Conservation (phyloP, 768 basidiomycete genomes). For the Podaxis sp. region DNA sequence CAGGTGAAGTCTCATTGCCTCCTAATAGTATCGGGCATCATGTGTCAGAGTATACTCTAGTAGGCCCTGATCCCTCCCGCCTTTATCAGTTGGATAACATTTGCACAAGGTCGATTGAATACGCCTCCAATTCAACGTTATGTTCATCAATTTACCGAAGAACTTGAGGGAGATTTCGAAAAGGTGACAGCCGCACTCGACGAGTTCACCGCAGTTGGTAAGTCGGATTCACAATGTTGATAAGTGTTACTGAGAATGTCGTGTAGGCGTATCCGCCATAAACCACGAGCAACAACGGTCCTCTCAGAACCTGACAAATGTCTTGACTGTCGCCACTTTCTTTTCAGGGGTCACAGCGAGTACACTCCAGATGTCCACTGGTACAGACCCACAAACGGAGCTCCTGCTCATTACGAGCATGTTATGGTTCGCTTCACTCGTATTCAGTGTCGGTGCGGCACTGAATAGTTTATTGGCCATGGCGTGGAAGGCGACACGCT, state of each 20-base stretch:
- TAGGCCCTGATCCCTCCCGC: not conserved
- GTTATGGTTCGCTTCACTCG: conserved; percentile 26
- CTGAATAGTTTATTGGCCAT: conserved; percentile 25
- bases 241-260: not conserved
- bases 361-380: conserved; percentile 20
- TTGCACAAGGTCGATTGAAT: conserved; percentile 5
- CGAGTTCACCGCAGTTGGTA: conserved; percentile 7
- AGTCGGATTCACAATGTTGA: not conserved
- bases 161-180: not conserved
- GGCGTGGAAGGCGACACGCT: conserved; percentile 24
- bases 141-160: conserved; percentile 8
- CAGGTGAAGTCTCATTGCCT: not conserved
- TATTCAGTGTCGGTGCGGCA: conserved; percentile 26
- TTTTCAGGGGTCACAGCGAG: conserved; percentile 32
- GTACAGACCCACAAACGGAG: not conserved
- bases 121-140: conserved; percentile 11
- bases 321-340: conserved; percentile 26
- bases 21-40: conserved; percentile 7
- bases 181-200: not conserved
- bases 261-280: conserved; percentile 4
- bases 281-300: conserved; percentile 5
- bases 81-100: not conserved
- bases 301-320: conserved; percentile 8
- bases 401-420: conserved; percentile 20
- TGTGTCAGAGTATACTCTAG: conserved; percentile 8